Base-by-base conservation (phyloP, 352 stramenopile species). In the Globisporangium echinulatum region DNA sequence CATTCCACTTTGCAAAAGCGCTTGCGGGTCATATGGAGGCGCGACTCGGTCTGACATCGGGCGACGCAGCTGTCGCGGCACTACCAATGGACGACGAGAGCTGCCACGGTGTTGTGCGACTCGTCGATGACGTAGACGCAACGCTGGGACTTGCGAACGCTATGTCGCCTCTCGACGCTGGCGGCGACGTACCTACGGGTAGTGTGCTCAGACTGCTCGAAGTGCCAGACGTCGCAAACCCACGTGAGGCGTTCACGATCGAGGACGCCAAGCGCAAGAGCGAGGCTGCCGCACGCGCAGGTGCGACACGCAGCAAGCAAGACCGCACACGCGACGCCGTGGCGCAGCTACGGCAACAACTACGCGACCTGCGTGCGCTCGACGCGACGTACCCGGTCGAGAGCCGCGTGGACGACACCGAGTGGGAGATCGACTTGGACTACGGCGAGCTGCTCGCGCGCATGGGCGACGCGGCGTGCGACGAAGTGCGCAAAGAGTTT, bases 211-310 rank as follows among this genome's bases (percentile, higher is more conserved):
- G 57, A 7, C 46, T 84, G 25, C 52, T 87, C 3, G 77, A 93
- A 54, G 76, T 79, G 33, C 57, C 75, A 1, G 90, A 97, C 48
- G 65, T 97, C n/a, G 53, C 62, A 10, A 88, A 92, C 60, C 70
- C 79, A 3, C 63, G 67, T 15, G 74, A 83, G 37, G 84, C 84
- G 9, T 98, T 97, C 70, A 97, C 85, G 47, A 97, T 98, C 58
- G 84, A 98, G 68, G 88, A 97, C 17, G 88, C 85, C 47, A 96
- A 96, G 58, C 71, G 94, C 7, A 93, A 97, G 63, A 94, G 82
- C 47, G 91, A 98, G 56, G 85, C 88, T 5, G 88, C 98, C 56
- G 82, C 82, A 5, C 71, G 73, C 10, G 75, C 69, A 1, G 82
- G 68, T 11, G 62, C 72, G 2, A 79, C 74, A 1, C 63, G 77